Evolutionary conservation across 75 land plant species (phyloP).

Genomic region (Pinus taeda): DNA sequence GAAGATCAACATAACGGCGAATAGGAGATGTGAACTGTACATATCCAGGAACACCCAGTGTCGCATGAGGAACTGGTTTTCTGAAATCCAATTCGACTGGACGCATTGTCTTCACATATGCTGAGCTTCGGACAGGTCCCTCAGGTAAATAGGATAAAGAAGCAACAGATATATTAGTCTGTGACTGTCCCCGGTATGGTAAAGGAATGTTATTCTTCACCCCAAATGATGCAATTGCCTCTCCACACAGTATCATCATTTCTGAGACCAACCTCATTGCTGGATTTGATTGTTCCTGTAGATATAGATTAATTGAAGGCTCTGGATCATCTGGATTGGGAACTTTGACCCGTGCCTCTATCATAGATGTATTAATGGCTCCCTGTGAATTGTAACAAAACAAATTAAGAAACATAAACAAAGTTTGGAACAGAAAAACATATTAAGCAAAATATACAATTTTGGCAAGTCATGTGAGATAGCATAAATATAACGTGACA

Average conservation of each 20-base stretch:
- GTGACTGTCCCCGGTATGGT: slow-evolving; percentile 95
- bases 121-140: slow-evolving; percentile 77
- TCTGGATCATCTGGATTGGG: slow-evolving; percentile 70
- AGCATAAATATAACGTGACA: not conserved
- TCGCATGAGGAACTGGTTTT: slow-evolving; percentile 76
- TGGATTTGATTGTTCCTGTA: slow-evolving; percentile 67
- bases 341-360: slow-evolving; percentile 73
- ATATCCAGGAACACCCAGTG: slow-evolving; percentile 86
- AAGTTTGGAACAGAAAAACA: too few species aligned
- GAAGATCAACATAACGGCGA: slow-evolving; percentile 84
- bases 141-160: slow-evolving; percentile 72
- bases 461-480: not conserved
- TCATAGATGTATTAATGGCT: slow-evolving; percentile 66
- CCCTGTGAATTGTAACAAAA: slow-evolving; percentile 48
- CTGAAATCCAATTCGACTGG: slow-evolving; percentile 84
- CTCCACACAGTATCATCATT: slow-evolving; percentile 99
- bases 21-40: slow-evolving; percentile 99
- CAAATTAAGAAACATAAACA: not conserved
- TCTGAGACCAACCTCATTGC: slow-evolving; percentile 91
- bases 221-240: slow-evolving; percentile 83
- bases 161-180: slow-evolving; percentile 42
- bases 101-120: slow-evolving; percentile 62
- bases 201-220: slow-evolving; percentile 59
- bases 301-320: slow-evolving; percentile 68
- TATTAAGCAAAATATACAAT: too few species aligned